Conservation (phyloP, 2,329 filamentous ascomycete genomes). For the Allantophomopsis cytisporea region DNA sequence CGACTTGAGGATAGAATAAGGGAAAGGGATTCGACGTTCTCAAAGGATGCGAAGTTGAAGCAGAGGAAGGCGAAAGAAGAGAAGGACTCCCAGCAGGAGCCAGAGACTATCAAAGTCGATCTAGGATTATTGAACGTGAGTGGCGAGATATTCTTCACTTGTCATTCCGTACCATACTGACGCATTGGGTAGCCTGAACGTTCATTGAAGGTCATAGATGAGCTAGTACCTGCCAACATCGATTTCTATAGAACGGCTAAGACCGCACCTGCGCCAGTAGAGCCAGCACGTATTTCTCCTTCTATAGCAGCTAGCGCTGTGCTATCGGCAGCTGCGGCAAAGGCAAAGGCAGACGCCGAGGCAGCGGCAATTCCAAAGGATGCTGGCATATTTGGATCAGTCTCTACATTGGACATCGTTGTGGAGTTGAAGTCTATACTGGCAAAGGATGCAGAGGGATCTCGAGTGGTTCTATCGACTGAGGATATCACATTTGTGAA, state of each 20-base stretch:
- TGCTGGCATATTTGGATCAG: constrained; percentile 32
- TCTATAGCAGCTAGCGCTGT: constrained; percentile 11
- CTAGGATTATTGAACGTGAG: constrained; percentile 13
- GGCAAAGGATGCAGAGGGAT: constrained; percentile 34
- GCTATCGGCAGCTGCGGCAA: constrained; percentile 18
- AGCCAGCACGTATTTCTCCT: constrained; percentile 16
- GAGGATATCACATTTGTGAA: constrained; percentile 34
- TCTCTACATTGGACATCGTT: constrained; percentile 36
- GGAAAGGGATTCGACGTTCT: constrained; percentile 30
- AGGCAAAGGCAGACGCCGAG: constrained; percentile 20
- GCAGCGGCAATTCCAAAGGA: constrained; percentile 14
- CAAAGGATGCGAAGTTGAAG: constrained; percentile 3
- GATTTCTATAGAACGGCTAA: constrained; percentile 16
- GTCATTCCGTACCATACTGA: constrained; percentile 4
- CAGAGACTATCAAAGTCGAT: constrained; percentile 4
- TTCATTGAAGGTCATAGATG: not conserved
- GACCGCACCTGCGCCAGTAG: constrained; percentile 20
- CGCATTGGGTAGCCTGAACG: constrained; percentile 10
- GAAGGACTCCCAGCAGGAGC: not conserved
- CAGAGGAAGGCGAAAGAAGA: constrained; percentile 4
- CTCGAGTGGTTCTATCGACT: constrained; percentile 30
- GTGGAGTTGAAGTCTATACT: constrained; percentile 31
- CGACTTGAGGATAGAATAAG: constrained; percentile 26
- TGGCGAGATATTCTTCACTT: not conserved
- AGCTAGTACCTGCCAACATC: constrained; percentile 11